Evolutionary conservation across 2,329 filamentous ascomycete genomes (phyloP).

Genomic region (Pseudonectria buxi): DNA sequence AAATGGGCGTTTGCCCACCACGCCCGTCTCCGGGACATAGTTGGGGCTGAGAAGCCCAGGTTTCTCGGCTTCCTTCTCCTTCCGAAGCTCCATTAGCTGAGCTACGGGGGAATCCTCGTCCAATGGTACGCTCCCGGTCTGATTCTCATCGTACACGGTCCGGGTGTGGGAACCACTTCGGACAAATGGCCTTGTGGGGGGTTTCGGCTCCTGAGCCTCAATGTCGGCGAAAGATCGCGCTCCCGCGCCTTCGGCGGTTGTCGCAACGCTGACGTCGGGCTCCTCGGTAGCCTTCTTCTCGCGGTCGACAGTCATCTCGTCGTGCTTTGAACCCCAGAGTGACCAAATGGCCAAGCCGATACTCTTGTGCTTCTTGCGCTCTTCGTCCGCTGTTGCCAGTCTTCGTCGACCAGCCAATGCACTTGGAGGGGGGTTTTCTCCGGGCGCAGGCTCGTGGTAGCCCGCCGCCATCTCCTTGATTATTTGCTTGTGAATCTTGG

Average conservation of each 20-base stretch:
- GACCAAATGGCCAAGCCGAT: slow-evolving; percentile 79
- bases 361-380: slow-evolving; percentile 56
- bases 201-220: slow-evolving; percentile 29
- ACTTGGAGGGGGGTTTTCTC: slow-evolving; percentile 75
- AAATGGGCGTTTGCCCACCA: slow-evolving; percentile 56
- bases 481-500: slow-evolving; percentile 65
- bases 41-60: slow-evolving; percentile 38
- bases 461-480: slow-evolving; percentile 66
- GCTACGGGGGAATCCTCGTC: slow-evolving; percentile 38
- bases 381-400: slow-evolving; percentile 32
- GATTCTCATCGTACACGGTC: slow-evolving; percentile 45
- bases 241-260: slow-evolving; percentile 35
- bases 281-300: slow-evolving; percentile 45
- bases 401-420: slow-evolving; percentile 68
- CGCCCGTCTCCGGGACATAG: slow-evolving; percentile 40
- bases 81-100: slow-evolving; percentile 36
- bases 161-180: slow-evolving; percentile 38
- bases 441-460: slow-evolving; percentile 61
- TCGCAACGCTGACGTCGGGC: slow-evolving; percentile 25
- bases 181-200: slow-evolving; percentile 14
- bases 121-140: slow-evolving; percentile 29
- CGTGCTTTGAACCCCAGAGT: slow-evolving; percentile 82
- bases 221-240: slow-evolving; percentile 36
- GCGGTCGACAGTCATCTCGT: slow-evolving; percentile 62
- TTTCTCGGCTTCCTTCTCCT: slow-evolving; percentile 31